Conservation (phyloP, 176 grass and related monocot genomes). For the Leersia perrieri region DNA sequence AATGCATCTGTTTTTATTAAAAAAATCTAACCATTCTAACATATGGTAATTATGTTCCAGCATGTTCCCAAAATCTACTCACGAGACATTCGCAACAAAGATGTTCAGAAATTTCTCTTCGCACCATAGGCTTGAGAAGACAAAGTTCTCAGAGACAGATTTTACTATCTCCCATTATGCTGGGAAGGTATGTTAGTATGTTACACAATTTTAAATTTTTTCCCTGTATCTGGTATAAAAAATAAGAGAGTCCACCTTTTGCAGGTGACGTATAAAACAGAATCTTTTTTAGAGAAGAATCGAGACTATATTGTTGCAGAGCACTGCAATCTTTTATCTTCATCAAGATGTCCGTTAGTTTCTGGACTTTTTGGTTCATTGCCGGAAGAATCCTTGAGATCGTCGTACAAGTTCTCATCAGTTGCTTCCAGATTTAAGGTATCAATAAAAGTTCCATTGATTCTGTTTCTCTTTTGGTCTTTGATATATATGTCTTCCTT, state of each 20-base stretch:
- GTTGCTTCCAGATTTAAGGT: conserved; percentile 99
- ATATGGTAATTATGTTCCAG: conserved; percentile 43
- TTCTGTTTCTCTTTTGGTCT: neutral
- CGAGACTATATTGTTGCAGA: conserved; percentile 97
- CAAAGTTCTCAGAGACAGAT: conserved; percentile 98
- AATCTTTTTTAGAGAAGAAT: conserved; percentile 97
- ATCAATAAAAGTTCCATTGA: conserved; percentile 12
- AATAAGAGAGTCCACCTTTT: conserved; percentile 18
- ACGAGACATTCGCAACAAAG: conserved; percentile 87
- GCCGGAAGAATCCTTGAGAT: conserved; percentile 92
- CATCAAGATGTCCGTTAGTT: conserved; percentile 79
- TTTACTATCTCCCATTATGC: conserved; percentile 94
- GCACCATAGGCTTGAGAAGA: conserved; percentile 88
- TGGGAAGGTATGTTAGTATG: conserved; percentile 73
- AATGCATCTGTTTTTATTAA: conserved; percentile 19
- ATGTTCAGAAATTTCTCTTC: conserved; percentile 82
- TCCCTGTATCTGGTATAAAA: neutral
- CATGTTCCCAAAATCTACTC: conserved; percentile 98
- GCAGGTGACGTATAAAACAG: conserved; percentile 92
- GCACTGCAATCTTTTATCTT: conserved; percentile 92
- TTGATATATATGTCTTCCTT: conserved; percentile 19
- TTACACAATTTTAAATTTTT: conserved; percentile 33
- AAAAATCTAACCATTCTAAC: conserved; percentile 5
- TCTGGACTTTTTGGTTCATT: conserved; percentile 82
- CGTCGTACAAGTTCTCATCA: conserved; percentile 96